These are phyloP conservation scores for Colletotrichum lentis DNA, from an alignment of 2,329 filamentous ascomycete species.

Conservation along the genomic window DNA sequence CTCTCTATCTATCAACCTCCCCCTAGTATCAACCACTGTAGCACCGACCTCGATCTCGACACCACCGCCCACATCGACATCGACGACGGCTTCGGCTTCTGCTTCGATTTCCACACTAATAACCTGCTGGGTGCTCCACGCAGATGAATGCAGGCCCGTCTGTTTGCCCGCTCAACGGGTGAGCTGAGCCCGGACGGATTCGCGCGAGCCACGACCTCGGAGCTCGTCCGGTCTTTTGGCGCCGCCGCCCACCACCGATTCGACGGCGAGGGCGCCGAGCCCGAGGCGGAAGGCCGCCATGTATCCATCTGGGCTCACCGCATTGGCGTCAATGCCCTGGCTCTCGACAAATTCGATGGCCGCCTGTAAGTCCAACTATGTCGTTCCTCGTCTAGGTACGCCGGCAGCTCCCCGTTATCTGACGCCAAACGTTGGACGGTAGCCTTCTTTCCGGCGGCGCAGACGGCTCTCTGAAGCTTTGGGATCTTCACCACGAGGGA, in stretches of 20 bases:
- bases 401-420: background rate
- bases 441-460: constrained; percentile 86
- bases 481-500: constrained; percentile 77
- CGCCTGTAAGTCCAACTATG: constrained; percentile 67
- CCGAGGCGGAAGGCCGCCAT: constrained; percentile 27
- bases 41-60: background rate
- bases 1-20: no score
- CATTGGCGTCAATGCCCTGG: constrained; percentile 80
- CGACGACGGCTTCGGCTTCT: background rate
- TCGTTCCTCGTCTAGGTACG: background rate
- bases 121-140: no score
- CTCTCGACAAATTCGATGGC: constrained; percentile 83
- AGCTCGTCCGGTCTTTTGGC: constrained; percentile 74
- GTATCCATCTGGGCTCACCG: constrained; percentile 69
- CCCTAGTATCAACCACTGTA: no score
- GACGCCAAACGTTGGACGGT: background rate
- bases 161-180: constrained; percentile 80
- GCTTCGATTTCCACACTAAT: no score
- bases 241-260: constrained; percentile 74
- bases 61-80: background rate
- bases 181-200: constrained; percentile 70
- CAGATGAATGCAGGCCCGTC: constrained; percentile 73
- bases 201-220: constrained; percentile 69
- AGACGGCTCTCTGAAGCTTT: constrained; percentile 83
- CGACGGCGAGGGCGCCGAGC: constrained; percentile 59